Evolutionary conservation across 805 yeast genomes (phyloP), one percentile per base, ranked within the genome.

Genomic region (baker's yeast (Saccharomyces cerevisiae)): DNA sequence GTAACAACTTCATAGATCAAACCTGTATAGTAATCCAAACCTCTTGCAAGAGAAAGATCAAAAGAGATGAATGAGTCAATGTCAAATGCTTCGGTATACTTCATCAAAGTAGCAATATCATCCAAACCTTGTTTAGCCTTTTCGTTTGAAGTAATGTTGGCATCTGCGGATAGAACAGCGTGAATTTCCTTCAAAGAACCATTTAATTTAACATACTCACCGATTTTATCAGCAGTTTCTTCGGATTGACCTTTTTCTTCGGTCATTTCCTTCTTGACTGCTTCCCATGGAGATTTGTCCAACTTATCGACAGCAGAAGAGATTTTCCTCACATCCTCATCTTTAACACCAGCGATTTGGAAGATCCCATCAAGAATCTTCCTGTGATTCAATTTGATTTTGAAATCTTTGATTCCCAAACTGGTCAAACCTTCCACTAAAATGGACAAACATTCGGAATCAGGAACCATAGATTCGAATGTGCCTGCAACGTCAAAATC

Each of bases 11-110:
- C 99, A 73, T 90, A 94, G 61, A 94, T 94, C 60, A 94, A 79
- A 41, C 99, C 99, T 13, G 99, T 94, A 75, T 94, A 94, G 73
- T 94, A 94, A 73, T 94, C 99, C 65, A 94, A 80, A 50, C 99
- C 99, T 78, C 99, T 84, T 46, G 99, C 99, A 60, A 94, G 77
- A 2, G 98, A 91, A 72, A 94, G 79, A 72, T 94, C 99, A 62
- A 94, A 92, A 11, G 92, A 85, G 57, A 89, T 77, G 71, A 72
- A 80, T 13, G 76, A 59, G 52, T 79, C 79, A 58, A 89, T 83
- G n/a, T 79, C 87, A 64, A 89, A 89, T 5, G 97, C 95, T 59
- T 88, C 88, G 13, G 86, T 78, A 63, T 88, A 94, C 46, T 82
- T 85, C 56, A 87, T 84, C 68, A 89, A 79, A 21, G 79, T 76